Base-by-base conservation (phyloP, 768 basidiomycete genomes). In the Mycena indigotica region DNA sequence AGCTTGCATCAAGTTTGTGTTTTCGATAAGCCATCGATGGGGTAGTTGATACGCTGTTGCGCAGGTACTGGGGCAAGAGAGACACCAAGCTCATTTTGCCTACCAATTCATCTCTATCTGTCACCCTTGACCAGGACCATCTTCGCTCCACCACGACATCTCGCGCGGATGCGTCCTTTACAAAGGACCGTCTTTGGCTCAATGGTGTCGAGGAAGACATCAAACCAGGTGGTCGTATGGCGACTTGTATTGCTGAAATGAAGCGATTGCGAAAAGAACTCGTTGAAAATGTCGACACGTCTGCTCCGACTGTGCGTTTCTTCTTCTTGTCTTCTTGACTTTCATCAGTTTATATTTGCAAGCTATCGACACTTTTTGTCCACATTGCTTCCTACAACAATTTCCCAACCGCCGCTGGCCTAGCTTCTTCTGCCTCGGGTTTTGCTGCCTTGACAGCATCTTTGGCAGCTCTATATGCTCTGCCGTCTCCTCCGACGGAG, bases 41-140 rank as follows among this genome's bases (percentile, higher is more conserved):
- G 25, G 6, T 24, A 21, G 50, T 21, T 41, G 19, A 45, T 63
- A 57, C 32, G 62, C 58, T 19, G 30, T 32, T 13, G 55, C 55
- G 19, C 57, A 95, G 91, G 72, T 98, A 98, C 81, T 99, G 97
- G 97, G 97, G 97, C 62, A 99, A 99, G 75, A 91, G 97, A 60
- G 91, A 98, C 74, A 95, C 93, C 3, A 84, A 87, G 65, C 85
- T 98, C 62, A 98, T 98, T 70, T 80, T 99, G 56, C 97, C 97
- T 41, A 98, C 95, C 62, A 99, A 99, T 76, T 93, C 94, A 0
- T 98, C 96, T 10, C 84, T 99, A n/a, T 98, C 95, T 5, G 92
- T 98, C 48, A 98, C 97, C 2, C 88, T 99, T 61, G 89, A 89
- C 67, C 97, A 98, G 74, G 95, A 98, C 74, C 91, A 98, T 66